phyloP scores from a whole-genome alignment of 1,284 basidiomycete species.

The Lentinula novae-zelandiae region DNA sequence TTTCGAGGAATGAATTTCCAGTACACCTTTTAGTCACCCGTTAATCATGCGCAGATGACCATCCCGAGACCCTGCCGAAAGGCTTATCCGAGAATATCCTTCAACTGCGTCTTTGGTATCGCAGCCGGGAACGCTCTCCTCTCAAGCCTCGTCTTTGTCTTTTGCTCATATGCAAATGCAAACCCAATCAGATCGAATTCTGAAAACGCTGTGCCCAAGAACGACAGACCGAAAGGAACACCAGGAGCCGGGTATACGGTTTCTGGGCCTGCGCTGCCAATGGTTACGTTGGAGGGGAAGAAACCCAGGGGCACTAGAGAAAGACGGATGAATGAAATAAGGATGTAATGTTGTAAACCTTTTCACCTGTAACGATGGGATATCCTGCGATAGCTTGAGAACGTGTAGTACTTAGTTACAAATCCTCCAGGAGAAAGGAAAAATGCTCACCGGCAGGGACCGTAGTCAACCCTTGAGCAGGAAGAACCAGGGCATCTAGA shows the following conservation, averaged over 20 bases:
- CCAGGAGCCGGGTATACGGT: slow-evolving; percentile 54
- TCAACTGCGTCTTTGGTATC: slow-evolving; percentile 57
- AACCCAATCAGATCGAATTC: slow-evolving; percentile 56
- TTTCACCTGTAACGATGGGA: slow-evolving; percentile 51
- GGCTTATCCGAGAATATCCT: too few relatives aligned
- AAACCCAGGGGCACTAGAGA: slow-evolving; percentile 56
- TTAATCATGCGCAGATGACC: too few relatives aligned
- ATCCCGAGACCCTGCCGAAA: too few relatives aligned
- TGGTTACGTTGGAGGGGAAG: slow-evolving; percentile 47
- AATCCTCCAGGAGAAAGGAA: slow-evolving; percentile 12
- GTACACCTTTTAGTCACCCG: too few relatives aligned
- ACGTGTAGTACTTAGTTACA: slow-evolving; percentile 10
- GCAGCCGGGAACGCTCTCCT: slow-evolving; percentile 52
- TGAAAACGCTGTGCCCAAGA: slow-evolving; percentile 60
- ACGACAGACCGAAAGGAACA: slow-evolving; percentile 62
- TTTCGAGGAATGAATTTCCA: too few relatives aligned
- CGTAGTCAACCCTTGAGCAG: slow-evolving; percentile 46
- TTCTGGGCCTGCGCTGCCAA: slow-evolving; percentile 34
- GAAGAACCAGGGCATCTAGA: slow-evolving; percentile 57
- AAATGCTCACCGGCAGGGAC: slow-evolving; percentile 37
- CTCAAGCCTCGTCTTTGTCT: slow-evolving; percentile 49
- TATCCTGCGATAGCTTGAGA: slow-evolving; percentile 52
- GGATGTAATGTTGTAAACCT: not conserved
- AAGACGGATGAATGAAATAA: not conserved
- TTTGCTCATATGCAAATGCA: slow-evolving; percentile 65